A percentile compares a stretch with the other conserved stretches of the same genome.
phyloP scores from a whole-genome alignment of 148 eudicot genomes.

The Drosera capensis region DNA sequence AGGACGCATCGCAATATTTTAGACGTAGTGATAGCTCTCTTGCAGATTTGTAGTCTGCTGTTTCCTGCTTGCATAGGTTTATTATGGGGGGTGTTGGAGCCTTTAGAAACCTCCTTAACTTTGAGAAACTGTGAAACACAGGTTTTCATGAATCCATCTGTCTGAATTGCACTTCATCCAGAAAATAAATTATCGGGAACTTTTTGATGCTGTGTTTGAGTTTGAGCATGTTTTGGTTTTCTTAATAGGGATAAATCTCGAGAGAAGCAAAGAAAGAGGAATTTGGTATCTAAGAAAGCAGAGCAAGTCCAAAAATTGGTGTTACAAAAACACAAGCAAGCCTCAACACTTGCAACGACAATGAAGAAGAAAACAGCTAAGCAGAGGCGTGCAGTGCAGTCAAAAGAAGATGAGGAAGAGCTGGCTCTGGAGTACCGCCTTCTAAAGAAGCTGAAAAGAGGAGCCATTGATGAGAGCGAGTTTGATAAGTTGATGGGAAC shows the following conservation, averaged over 20 bases:
- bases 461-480: constrained; percentile 57
- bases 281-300: constrained; percentile 49
- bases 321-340: constrained; percentile 27
- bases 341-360: constrained; percentile 13
- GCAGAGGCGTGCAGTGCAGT: constrained; percentile 67
- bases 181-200: too few species aligned
- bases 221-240: neutral
- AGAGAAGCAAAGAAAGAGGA: constrained; percentile 89
- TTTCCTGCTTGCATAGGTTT: too few species aligned
- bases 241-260: constrained; percentile 72
- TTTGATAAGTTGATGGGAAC: constrained; percentile 72
- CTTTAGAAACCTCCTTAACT: too few species aligned
- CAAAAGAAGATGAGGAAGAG: constrained; percentile 73
- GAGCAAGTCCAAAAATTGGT: constrained; percentile 27
- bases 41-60: too few species aligned
- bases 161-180: too few species aligned
- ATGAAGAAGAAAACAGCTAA: constrained; percentile 72
- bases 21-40: too few species aligned
- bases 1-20: too few species aligned
- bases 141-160: too few species aligned
- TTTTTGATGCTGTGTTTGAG: too few species aligned
- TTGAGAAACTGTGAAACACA: too few species aligned
- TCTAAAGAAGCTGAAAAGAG: constrained; percentile 69
- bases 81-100: too few species aligned
- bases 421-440: constrained; percentile 53